Evolutionary conservation across 2,329 filamentous ascomycete species (phyloP), one percentile per base, ranked within the genome.

Genomic region (Mycosphaerella sp.): DNA sequence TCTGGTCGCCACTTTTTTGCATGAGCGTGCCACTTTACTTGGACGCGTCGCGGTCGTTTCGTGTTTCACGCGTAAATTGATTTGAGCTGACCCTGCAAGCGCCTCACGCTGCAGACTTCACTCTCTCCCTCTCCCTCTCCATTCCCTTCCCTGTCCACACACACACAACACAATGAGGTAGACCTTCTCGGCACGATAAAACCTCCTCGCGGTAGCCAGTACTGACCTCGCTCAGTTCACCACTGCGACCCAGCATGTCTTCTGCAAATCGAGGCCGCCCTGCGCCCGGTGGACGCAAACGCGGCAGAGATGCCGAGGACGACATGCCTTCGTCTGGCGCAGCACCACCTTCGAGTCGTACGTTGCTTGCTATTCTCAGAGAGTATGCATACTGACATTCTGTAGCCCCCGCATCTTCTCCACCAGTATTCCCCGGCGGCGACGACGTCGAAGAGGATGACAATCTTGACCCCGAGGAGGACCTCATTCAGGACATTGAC

Each of bases 181-280:
- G n/a, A 28, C 27, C 17, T 32, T 10, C 27, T 17, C 27, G 4
- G 4, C 6, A 4, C 21, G 7, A 25, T 6, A 25, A 1, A 2
- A 34, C 27, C 16, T 13, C n/a, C 41, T 10, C n/a, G 21, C 27
- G 3, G 12, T 41, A 21, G n/a, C n/a, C n/a, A n/a, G n/a, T 27
- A 17, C 48, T 50, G 27, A 50, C 41, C 1, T 13, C 14, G 7
- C 9, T 25, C 27, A 50, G 48, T 25, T 50, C 48, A 17, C 41
- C 48, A 32, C 35, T 50, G 9, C 48, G 48, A 50, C 79, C 83
- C 62, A 89, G 84, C 72, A 85, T 87, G 76, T 82, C 85, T 54
- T 90, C 89, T 59, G 89, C 84, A 63, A 95, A 95, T 71, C 82
- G 88, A 61, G 87, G 88, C 47, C 68, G 78, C 50, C 70, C 71